Conservation (phyloP, 805 yeast genomes). For the Candida sithepensis region DNA sequence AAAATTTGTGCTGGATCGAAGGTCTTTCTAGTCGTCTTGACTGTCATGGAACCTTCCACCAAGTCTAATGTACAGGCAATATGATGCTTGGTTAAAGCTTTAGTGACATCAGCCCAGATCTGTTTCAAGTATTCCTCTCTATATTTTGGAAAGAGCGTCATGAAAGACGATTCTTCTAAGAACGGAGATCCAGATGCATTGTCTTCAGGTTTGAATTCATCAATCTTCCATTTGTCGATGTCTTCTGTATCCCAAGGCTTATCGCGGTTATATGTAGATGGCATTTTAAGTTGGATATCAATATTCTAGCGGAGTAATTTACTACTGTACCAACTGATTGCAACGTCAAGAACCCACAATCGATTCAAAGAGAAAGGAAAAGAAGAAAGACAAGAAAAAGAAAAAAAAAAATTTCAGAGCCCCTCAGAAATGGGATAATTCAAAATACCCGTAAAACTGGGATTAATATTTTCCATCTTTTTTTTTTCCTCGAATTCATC, state of each 20-base stretch:
- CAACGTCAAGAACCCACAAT: not conserved
- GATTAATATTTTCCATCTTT: not conserved
- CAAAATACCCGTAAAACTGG: conserved; percentile 3
- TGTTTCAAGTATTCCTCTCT: conserved; percentile 86
- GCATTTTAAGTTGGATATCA: conserved; percentile 47
- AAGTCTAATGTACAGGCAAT: conserved; percentile 82
- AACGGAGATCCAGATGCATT: conserved; percentile 83
- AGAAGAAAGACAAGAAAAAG: not conserved
- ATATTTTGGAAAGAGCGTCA: conserved; percentile 94
- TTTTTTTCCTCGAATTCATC: not conserved
- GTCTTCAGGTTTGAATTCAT: conserved; percentile 86
- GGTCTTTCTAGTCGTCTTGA: conserved; percentile 91
- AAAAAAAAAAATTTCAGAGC: not conserved
- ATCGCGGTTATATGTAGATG: conserved; percentile 88
- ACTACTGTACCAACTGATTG: not conserved
- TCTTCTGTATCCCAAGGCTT: conserved; percentile 98
- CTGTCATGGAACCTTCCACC: conserved; percentile 97
- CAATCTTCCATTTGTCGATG: conserved; percentile 87
- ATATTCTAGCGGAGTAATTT: not conserved
- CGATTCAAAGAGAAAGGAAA: not conserved
- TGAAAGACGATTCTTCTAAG: conserved; percentile 93
- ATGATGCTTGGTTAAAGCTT: conserved; percentile 65
- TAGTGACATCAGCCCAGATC: conserved; percentile 92
- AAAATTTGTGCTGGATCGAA: conserved; percentile 91
- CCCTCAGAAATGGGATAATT: conserved; percentile 5